Percentiles rank a stretch among this genome's conserved stretches.
These are phyloP conservation scores for Scedosporium apiospermum DNA, from an alignment of 2,329 filamentous ascomycete species.

Conservation along the genomic window DNA sequence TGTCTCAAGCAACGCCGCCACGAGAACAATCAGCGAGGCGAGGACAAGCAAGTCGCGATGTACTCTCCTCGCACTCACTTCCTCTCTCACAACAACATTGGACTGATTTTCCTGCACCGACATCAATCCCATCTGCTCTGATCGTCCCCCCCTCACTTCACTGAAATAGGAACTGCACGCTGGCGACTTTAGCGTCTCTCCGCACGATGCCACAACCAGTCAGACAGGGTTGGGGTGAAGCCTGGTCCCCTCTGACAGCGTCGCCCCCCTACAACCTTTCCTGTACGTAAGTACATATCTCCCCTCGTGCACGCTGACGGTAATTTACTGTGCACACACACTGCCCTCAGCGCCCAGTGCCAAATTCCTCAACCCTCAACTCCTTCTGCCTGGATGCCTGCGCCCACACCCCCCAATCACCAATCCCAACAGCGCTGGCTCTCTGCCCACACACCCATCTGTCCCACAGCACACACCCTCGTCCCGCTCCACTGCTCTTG, in stretches of 20 bases:
- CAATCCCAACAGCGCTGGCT: neutral
- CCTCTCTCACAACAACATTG: neutral
- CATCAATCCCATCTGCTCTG: neutral
- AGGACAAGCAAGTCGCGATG: neutral
- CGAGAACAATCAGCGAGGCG: neutral
- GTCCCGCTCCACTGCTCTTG: constrained; percentile 7
- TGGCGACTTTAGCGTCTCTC: constrained; percentile 1
- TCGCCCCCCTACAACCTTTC: neutral
- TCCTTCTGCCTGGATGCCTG: neutral
- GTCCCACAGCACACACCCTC: constrained; percentile 6
- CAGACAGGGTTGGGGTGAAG: neutral
- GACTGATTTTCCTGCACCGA: neutral
- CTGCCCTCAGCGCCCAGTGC: neutral
- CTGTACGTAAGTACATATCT: neutral
- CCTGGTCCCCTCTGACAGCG: neutral
- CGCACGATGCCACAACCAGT: neutral
- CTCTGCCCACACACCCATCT: constrained; percentile 3
- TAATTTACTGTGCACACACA: neutral
- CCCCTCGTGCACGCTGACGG: no score
- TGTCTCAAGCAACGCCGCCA: neutral
- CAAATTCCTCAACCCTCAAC: neutral
- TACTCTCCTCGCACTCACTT: neutral
- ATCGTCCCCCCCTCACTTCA: neutral
- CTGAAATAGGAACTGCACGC: constrained; percentile 3
- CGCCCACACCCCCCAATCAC: constrained; percentile 1